These are phyloP conservation scores for Cyclocybe cylindracea DNA, from an alignment of 768 basidiomycete genomes.

Conservation along the genomic window DNA sequence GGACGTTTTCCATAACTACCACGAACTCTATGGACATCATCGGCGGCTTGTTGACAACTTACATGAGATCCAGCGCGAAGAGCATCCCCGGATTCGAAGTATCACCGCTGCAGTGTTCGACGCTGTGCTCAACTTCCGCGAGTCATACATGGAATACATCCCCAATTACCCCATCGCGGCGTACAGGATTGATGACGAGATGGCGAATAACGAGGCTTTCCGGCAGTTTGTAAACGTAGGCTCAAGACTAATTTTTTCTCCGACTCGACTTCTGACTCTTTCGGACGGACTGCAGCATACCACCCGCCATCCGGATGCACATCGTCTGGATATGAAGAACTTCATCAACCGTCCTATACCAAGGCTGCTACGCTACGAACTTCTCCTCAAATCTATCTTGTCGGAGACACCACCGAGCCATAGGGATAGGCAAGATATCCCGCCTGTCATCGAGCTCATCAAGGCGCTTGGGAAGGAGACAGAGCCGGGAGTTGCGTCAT, in stretches of 20 bases:
- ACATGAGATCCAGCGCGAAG: constrained; percentile 84
- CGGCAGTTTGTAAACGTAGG: constrained; percentile 75
- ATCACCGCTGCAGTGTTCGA: constrained; percentile 86
- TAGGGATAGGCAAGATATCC: constrained; percentile 79
- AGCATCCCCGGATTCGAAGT: constrained; percentile 78
- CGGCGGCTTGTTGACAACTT: constrained; percentile 75
- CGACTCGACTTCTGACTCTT: not conserved
- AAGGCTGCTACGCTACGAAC: constrained; percentile 82
- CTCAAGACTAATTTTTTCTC: constrained; percentile 19
- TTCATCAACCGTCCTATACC: constrained; percentile 93
- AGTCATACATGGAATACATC: constrained; percentile 91
- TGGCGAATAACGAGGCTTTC: constrained; percentile 77
- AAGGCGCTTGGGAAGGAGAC: constrained; percentile 83
- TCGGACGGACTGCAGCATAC: constrained; percentile 30
- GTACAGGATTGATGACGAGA: constrained; percentile 85
- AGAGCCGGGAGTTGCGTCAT: constrained; percentile 81
- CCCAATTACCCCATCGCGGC: constrained; percentile 92
- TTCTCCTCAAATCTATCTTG: constrained; percentile 77
- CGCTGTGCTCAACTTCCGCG: constrained; percentile 89
- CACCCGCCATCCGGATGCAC: constrained; percentile 71
- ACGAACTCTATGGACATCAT: constrained; percentile 75
- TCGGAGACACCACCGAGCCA: constrained; percentile 77
- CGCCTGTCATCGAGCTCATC: constrained; percentile 88
- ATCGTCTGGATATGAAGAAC: constrained; percentile 84
- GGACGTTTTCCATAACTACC: constrained; percentile 89